Percentiles rank a stretch among this genome's conserved stretches.
Conservation (phyloP, 805 yeast species). For the Yamadazyma phyllophila region DNA sequence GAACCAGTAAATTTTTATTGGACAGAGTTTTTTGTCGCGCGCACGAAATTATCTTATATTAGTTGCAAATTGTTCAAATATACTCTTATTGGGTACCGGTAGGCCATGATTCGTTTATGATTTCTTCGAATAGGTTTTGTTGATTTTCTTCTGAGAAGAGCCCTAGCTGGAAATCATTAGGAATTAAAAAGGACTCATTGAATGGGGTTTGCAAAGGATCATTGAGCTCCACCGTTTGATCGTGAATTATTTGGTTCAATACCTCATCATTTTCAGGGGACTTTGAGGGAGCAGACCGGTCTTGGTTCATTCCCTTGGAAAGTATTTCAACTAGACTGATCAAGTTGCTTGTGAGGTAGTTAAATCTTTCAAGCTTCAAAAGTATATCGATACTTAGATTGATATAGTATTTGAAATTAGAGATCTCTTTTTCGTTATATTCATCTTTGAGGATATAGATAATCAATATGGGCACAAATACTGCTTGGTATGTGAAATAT, state of each 20-base stretch:
- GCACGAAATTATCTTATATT: neutral
- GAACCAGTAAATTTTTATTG: slow-evolving; percentile 9
- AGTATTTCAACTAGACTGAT: slow-evolving; percentile 8
- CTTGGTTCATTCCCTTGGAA: slow-evolving; percentile 3
- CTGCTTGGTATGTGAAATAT: slow-evolving; percentile 62
- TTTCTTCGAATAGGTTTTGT: neutral
- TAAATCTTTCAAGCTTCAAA: neutral
- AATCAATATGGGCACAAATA: slow-evolving; percentile 47
- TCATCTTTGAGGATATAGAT: slow-evolving; percentile 4
- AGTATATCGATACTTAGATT: slow-evolving; percentile 2
- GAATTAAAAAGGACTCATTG: neutral
- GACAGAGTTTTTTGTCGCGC: neutral
- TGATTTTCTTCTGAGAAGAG: neutral
- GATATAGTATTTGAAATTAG: slow-evolving; percentile 5
- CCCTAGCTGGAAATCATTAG: neutral
- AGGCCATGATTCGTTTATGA: neutral
- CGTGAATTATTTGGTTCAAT: neutral
- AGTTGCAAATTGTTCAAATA: neutral
- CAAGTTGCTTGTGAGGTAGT: slow-evolving; percentile 6
- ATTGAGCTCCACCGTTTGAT: neutral
- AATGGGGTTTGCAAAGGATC: neutral
- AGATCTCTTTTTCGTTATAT: neutral
- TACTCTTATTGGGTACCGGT: neutral
- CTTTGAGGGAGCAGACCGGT: neutral
- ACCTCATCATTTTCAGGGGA: neutral